Evolutionary conservation across 2,329 filamentous ascomycete species (phyloP).

Genomic region (Fusarium torulosum): DNA sequence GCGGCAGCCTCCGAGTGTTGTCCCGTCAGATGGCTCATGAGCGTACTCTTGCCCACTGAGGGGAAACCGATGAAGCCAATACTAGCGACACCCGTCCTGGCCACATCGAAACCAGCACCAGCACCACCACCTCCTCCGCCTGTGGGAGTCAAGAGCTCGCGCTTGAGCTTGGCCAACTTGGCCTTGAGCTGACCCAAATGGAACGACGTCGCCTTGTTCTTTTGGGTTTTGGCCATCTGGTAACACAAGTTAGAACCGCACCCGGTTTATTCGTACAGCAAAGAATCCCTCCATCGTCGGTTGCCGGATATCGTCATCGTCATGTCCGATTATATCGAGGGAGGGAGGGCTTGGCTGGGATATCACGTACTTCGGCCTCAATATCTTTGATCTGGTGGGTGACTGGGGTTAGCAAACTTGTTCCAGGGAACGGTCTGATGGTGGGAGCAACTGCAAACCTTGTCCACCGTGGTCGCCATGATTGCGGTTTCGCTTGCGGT

Average conservation of each 20-base stretch:
- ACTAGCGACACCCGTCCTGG: constrained; percentile 95
- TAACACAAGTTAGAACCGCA: constrained; percentile 36
- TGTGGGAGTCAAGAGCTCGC: constrained; percentile 89
- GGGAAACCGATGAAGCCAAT: constrained; percentile 98
- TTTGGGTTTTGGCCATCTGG: constrained; percentile 95
- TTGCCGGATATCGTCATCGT: constrained; percentile 7
- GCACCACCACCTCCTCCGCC: constrained; percentile 82
- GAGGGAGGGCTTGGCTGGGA: constrained; percentile 20
- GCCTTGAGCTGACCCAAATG: constrained; percentile 97
- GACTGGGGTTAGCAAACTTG: constrained; percentile 52
- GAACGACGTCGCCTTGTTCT: constrained; percentile 95
- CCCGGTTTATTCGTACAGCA: constrained; percentile 6
- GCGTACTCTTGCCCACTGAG: constrained; percentile 96
- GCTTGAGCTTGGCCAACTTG: constrained; percentile 97
- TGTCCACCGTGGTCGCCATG: constrained; percentile 98
- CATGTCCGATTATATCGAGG: constrained; percentile 24
- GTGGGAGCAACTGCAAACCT: constrained; percentile 67
- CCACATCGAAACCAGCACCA: constrained; percentile 90
- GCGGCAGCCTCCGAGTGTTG: constrained; percentile 97
- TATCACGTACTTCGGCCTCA: constrained; percentile 83
- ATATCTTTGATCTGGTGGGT: constrained; percentile 87
- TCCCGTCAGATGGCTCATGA: constrained; percentile 94
- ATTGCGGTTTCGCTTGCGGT: constrained; percentile 53
- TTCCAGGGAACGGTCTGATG: constrained; percentile 9
- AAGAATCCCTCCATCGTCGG: constrained; percentile 4